Base-by-base conservation (phyloP, 2,329 filamentous ascomycete genomes). In the Didymella glomerata region DNA sequence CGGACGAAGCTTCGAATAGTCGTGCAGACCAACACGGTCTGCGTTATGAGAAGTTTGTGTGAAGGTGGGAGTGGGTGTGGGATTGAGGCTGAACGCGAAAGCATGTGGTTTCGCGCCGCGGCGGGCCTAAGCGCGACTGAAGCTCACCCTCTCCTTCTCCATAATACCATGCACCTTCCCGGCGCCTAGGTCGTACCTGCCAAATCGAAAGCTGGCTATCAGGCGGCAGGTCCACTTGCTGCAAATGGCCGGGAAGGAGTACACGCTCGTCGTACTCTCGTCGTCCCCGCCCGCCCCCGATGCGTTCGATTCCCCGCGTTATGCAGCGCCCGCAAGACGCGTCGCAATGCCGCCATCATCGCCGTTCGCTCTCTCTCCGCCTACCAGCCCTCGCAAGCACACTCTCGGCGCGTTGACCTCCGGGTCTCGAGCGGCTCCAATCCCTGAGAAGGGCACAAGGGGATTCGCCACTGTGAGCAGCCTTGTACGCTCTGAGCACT, bases 401-500 rank as follows among this genome's bases (percentile, higher is more conserved):
- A 45, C 57, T 0, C 5, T 32, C 40, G 64, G 64, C 70, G 71
- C 70, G 72, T 74, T 74, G 24, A 65, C 53, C 54, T 60, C 61
- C 20, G 72, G 70, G 4, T 69, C 69, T 27, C 65, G 68, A 41
- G 73, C 70, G 49, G 66, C 64, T 22, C 53, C 65, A 1, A 66
- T 74, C 28, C 70, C 75, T 22, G 58, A 67, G 20, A 67, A 62
- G 8, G 68, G 65, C 13, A 47, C 62, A 2, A 67, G 68, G 54
- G 75, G 74, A 22, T 77, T 76, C 52, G 72, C 72, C 67, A 76
- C 73, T 54, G 73, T 74, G 7, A 63, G 64, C 50, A 74, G 69
- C 51, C 58, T 78, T 16, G 51, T 76, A n/a, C 68, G 65, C 54
- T 71, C 71, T 2, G 66, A 70, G 38, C 68, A 71, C 47, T 69